These are phyloP conservation scores for Oryza australiensis DNA, from an alignment of 176 grass and related monocot species.

Conservation along the genomic window DNA sequence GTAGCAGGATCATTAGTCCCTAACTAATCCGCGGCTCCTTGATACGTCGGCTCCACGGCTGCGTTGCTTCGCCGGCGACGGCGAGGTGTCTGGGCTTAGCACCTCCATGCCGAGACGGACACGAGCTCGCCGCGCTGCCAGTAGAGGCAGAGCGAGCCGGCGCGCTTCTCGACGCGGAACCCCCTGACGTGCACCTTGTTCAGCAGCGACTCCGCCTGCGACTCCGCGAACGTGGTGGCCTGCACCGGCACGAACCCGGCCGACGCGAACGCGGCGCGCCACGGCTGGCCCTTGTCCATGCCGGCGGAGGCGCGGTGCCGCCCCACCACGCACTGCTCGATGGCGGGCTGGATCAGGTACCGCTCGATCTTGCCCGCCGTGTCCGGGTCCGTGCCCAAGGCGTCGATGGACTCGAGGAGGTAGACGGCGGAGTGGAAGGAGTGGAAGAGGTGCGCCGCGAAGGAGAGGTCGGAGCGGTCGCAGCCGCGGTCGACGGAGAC, in stretches of 20 bases:
- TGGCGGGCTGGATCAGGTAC: constrained; percentile 67
- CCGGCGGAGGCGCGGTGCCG: constrained; percentile 40
- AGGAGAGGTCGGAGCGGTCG: constrained; percentile 52
- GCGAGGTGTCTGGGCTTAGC: constrained; percentile 37
- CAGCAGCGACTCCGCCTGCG: constrained; percentile 79
- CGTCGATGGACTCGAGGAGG: constrained; percentile 82
- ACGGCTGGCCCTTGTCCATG: constrained; percentile 44
- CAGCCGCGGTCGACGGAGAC: background rate
- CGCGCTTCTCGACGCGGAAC: constrained; percentile 83
- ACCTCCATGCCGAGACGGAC: constrained; percentile 84
- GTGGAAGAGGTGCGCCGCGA: constrained; percentile 70
- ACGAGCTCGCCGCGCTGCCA: constrained; percentile 84
- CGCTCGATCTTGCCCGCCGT: constrained; percentile 59
- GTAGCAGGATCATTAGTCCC: constrained; percentile 64
- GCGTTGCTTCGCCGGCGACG: background rate
- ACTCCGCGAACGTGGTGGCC: constrained; percentile 78
- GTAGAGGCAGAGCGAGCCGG: constrained; percentile 70
- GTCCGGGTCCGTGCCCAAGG: constrained; percentile 55
- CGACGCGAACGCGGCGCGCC: constrained; percentile 58
- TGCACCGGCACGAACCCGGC: constrained; percentile 69
- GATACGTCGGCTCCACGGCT: constrained; percentile 4
- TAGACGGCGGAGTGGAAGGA: constrained; percentile 66
- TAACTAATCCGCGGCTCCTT: constrained; percentile 44
- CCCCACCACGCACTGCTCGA: constrained; percentile 57
- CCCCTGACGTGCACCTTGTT: constrained; percentile 71